Evolutionary conservation across 768 basidiomycete species (phyloP).

Genomic region (Rhodosporidiobolus sp.): DNA sequence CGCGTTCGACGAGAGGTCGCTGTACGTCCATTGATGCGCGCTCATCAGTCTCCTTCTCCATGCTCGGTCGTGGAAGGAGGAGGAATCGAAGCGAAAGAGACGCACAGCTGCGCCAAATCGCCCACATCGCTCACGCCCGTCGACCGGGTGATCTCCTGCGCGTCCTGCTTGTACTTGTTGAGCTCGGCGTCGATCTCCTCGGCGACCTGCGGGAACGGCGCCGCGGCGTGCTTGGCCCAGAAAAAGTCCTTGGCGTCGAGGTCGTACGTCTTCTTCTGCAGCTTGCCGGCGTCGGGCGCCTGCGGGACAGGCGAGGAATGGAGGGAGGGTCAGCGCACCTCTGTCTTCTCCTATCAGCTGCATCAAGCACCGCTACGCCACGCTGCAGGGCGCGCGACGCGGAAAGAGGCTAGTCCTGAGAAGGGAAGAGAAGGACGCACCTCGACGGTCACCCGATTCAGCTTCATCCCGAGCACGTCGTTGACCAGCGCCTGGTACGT

Average conservation of each 20-base stretch:
- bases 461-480: slow-evolving; percentile 93
- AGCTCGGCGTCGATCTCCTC: slow-evolving; percentile 93
- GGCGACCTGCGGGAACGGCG: slow-evolving; percentile 96
- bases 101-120: slow-evolving; percentile 89
- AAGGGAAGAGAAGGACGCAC: slow-evolving; percentile 43
- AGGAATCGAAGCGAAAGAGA: neutral
- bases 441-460: slow-evolving; percentile 84
- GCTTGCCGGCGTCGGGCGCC: slow-evolving; percentile 57
- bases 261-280: slow-evolving; percentile 77
- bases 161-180: slow-evolving; percentile 87
- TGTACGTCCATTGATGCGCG: no score
- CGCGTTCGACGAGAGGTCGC: slow-evolving; percentile 89
- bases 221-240: slow-evolving; percentile 93
- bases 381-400: no score
- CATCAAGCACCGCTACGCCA: no score
- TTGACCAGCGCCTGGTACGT: slow-evolving; percentile 98
- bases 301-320: slow-evolving; percentile 25
- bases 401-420: neutral
- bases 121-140: slow-evolving; percentile 94
- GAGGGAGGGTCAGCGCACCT: neutral
- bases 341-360: no score
- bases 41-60: no score
- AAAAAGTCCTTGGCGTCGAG: slow-evolving; percentile 98
- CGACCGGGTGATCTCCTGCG: slow-evolving; percentile 90
- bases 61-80: slow-evolving; percentile 1